Evolutionary conservation across 495 filamentous ascomycete species (phyloP), one percentile per base, ranked within the genome.

Genomic region (Penicillium tannophilum): DNA sequence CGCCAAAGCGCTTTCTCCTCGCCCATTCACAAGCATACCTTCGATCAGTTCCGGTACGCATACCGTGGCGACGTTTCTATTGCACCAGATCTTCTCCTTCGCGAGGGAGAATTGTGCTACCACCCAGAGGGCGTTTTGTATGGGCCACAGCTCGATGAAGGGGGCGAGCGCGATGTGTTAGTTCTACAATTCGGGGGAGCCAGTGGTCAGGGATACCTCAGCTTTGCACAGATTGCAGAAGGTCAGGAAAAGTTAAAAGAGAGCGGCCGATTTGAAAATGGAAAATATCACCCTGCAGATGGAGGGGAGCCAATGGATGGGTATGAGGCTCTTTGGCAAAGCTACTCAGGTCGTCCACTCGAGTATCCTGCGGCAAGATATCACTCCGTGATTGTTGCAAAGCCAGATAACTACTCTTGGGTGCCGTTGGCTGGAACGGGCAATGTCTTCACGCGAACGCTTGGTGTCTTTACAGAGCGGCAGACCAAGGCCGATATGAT

Each of bases 151-250:
- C n/a, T 54, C 30, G 60, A 62, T 41, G 49, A 28, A 2, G 54
- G 19, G 7, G 54, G 36, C 19, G 26, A 47, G 46, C 23, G 42
- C 12, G 54, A 58, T 26, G 60, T 62, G 12, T 48, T 62, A 4
- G 54, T 62, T 4, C 55, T 62, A 8, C 60, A 62, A 30, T 62
- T 62, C 42, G 60, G 60, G n/a, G 60, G 60, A 5, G 41, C 54
- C 6, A 62, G 60, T 30, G 49, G 49, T 6, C 60, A 62, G 31
- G 60, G 60, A 9, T 62, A 47, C 41, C 16, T 62, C 12, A 36
- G 19, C 33, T 44, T 45, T 49, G 47, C 47, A 14, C 45, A 57
- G 39, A 9, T 54, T 20, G 43, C 39, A 30, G 19, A n/a, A 19
- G 47, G 24, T 19, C 54, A 62, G 14, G 30, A 36, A 7, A 20